Evolutionary conservation across 2,329 filamentous ascomycete species (phyloP), one percentile per base, ranked within the genome.

Genomic region (Pseudogymnoascus verrucosus): DNA sequence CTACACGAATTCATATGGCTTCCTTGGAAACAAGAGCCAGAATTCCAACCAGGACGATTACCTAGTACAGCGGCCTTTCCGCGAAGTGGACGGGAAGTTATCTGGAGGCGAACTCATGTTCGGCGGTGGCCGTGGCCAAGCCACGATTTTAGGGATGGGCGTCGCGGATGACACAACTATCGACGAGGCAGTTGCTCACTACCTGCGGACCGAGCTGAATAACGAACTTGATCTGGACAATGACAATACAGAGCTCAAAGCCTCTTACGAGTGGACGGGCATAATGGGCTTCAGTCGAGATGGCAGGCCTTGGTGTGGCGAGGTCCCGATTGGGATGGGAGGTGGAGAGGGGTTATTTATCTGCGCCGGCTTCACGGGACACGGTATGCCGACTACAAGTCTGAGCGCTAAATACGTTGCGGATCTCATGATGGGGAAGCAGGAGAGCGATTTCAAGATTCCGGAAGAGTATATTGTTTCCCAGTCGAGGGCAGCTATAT

Each of bases 211-310:
- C 1, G 68, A 71, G 60, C 65, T 74, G 8, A 69, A 67, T 7
- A 39, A 63, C 11, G 62, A 70, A 3, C 60, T 74, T 0, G 69
- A 74, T 57, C 71, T 69, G 64, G 63, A 68, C n/a, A 71, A 73
- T 6, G 77, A 70, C 1, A 65, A 76, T 31, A 64, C 72, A n/a
- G 79, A 82, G 68, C 72, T 84, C 36, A 65, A 76, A 60, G 80
- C 81, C 2, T 75, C 73, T 3, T 73, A 76, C 59, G 75, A 83
- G 71, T 93, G 90, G 90, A 90, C 88, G 1, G 90, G 90, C 0
- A 89, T 92, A 68, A 93, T 92, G 89, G 89, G 87, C 0, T 92
- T 85, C 74, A 86, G 84, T 31, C 77, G 85, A 5, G 90, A 93
- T 72, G 77, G 81, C 0, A 74, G 81, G 61, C 89, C 90, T 0